These are phyloP conservation scores for Novymonas esmeraldas DNA, from an alignment of 208 protist species.

Conservation along the genomic window DNA sequence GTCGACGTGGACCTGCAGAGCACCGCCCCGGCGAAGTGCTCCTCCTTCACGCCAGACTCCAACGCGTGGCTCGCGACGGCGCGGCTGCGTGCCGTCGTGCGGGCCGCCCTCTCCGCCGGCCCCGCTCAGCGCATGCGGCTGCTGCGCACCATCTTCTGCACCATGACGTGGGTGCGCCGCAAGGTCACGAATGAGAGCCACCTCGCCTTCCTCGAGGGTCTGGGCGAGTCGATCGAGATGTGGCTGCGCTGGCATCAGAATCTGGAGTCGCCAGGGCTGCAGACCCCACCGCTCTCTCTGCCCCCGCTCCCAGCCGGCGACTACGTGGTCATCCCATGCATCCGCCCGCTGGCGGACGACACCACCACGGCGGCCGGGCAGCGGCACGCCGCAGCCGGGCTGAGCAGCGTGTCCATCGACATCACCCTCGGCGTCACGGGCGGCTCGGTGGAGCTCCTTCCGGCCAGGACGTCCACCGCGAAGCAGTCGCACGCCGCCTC, in stretches of 20 bases:
- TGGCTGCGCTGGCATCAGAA: slow-evolving; percentile 17
- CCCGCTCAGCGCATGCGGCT: slow-evolving; percentile 6
- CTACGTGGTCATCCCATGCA: slow-evolving; percentile 66
- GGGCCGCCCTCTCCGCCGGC: neutral
- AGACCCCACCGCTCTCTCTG: slow-evolving; percentile 19
- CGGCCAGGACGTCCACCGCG: neutral
- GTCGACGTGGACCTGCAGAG: slow-evolving; percentile 20
- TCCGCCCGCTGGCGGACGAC: slow-evolving; percentile 24
- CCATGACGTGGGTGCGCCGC: slow-evolving; percentile 4
- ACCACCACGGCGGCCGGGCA: slow-evolving; percentile 40
- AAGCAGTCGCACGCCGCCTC: neutral
- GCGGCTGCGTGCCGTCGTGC: slow-evolving; percentile 21
- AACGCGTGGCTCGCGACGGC: neutral
- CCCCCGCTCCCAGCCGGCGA: slow-evolving; percentile 65
- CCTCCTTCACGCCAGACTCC: slow-evolving; percentile 11
- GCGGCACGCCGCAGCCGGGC: slow-evolving; percentile 30
- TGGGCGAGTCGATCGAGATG: slow-evolving; percentile 9
- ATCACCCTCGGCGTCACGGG: slow-evolving; percentile 4
- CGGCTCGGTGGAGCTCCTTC: neutral
- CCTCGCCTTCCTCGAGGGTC: slow-evolving; percentile 15
- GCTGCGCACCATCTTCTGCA: slow-evolving; percentile 10
- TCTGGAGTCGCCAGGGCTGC: neutral
- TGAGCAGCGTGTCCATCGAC: neutral
- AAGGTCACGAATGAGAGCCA: slow-evolving; percentile 3
- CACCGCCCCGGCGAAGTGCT: slow-evolving; percentile 2